Percentiles rank a stretch among this genome's conserved stretches.
phyloP scores from a whole-genome alignment of 2,329 filamentous ascomycete species.

The Hypoxylon sp. region DNA sequence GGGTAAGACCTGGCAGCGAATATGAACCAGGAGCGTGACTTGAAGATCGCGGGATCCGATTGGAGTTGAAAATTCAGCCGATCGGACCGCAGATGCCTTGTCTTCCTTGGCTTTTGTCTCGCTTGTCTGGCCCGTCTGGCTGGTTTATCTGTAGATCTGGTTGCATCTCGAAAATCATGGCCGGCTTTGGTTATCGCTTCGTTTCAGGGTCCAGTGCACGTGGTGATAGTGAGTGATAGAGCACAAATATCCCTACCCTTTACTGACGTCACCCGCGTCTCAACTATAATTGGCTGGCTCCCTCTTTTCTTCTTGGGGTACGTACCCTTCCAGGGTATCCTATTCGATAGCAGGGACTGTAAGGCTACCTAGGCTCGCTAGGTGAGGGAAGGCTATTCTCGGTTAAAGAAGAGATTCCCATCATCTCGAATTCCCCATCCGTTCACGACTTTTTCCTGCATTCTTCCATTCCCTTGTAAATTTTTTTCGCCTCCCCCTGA shows the following conservation, averaged over 20 bases:
- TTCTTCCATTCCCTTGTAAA: conserved; percentile 7
- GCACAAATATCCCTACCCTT: conserved; percentile 8
- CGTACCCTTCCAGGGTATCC: neutral
- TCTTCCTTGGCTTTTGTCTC: conserved; percentile 1
- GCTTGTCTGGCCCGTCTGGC: neutral
- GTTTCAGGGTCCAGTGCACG: conserved; percentile 41
- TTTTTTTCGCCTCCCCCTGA: conserved; percentile 42
- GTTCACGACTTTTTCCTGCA: neutral
- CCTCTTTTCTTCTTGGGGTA: neutral
- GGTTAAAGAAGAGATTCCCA: conserved; percentile 17
- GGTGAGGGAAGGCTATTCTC: conserved; percentile 22
- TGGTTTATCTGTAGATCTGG: conserved; percentile 5
- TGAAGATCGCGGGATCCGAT: conserved; percentile 28
- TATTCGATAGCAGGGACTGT: neutral
- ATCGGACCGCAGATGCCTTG: conserved; percentile 22
- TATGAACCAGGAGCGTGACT: conserved; percentile 29
- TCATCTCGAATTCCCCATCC: neutral
- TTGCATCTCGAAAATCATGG: conserved; percentile 35
- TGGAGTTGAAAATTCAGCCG: conserved; percentile 23
- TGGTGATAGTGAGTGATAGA: conserved; percentile 45
- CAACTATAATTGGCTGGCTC: neutral
- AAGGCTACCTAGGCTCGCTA: conserved; percentile 3
- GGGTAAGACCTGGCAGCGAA: conserved; percentile 15
- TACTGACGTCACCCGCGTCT: conserved; percentile 35
- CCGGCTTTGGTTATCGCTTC: conserved; percentile 35